Evolutionary conservation across 2,329 filamentous ascomycete genomes (phyloP), one percentile per base, ranked within the genome.

Genomic region (Trichoderma citrinoviride): DNA sequence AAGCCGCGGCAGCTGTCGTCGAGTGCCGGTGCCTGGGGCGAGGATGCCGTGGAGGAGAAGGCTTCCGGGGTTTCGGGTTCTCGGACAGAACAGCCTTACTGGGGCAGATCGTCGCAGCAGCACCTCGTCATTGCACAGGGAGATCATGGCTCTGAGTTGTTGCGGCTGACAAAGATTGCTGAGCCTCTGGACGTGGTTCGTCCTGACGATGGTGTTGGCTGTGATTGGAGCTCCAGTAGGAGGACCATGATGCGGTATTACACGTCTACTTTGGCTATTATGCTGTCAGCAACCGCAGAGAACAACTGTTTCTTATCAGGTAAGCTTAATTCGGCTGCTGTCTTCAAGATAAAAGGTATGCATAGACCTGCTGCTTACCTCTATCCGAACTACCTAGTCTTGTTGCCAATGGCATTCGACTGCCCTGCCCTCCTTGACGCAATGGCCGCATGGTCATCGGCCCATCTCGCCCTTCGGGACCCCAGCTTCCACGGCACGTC

Each of bases 161-260:
- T 60, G 27, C 40, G 44, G 43, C 17, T 60, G 2, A 49, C 56
- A 5, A 60, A 60, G 44, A 49, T 60, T n/a, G 37, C 29, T 40
- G 56, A 60, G 29, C 56, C 56, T 33, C 44, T 60, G 29, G 56
- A 60, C 6, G 29, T 49, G 40, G 19, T 60, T 15, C 56, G 56
- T 21, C 44, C 29, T 27, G 29, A 60, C 17, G 23, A 47, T n/a
- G 14, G 27, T 2, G 56, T 37, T 25, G 56, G 52, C 17, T 10
- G 25, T 60, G 41, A 60, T 37, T 21, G 29, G 56, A 47, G 19
- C 29, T 49, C 56, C 15, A 49, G 56, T 25, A 43, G 56, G 19
- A 49, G 56, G 25, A 25, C 56, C 29, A 60, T 60, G 56, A 60
- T 60, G 56, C 56, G 56, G 33, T 60, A 60, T 29, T 60, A 60